These are phyloP conservation scores for Colletotrichum plurivorum DNA, from an alignment of 2,329 filamentous ascomycete species.

Conservation along the genomic window DNA sequence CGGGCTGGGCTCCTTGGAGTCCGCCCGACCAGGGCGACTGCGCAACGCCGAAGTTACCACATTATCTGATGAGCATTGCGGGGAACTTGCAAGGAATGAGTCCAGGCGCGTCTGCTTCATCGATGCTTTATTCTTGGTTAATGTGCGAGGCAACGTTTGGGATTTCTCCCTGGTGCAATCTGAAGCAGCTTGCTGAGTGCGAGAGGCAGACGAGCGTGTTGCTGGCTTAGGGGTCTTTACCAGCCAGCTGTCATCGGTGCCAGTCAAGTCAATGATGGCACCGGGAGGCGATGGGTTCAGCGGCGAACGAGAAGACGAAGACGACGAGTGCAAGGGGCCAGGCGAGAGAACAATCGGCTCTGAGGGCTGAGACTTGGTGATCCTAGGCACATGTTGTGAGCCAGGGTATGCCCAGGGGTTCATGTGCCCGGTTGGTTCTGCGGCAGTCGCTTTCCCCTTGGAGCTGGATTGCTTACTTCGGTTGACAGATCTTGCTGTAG, in stretches of 20 bases:
- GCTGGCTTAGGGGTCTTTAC: neutral
- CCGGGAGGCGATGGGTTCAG: conserved; percentile 13
- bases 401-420: conserved; percentile 57
- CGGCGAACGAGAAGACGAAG: conserved; percentile 47
- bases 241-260: neutral
- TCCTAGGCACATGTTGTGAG: conserved; percentile 61
- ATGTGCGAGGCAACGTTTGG: neutral
- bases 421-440: conserved; percentile 43
- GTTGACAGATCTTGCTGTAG: conserved; percentile 34
- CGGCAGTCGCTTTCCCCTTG: conserved; percentile 42
- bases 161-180: neutral
- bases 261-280: conserved; percentile 25
- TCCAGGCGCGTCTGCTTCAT: conserved; percentile 49
- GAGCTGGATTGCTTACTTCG: conserved; percentile 51
- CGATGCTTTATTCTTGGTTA: conserved; percentile 14
- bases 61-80: neutral
- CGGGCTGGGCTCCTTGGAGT: too few relatives aligned
- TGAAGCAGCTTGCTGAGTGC: neutral
- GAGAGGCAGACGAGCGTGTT: neutral
- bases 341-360: conserved; percentile 62
- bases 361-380: conserved; percentile 43
- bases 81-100: conserved; percentile 23
- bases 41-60: conserved; percentile 7
- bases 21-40: neutral
- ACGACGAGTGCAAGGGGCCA: conserved; percentile 55